phyloP scores from a whole-genome alignment of 1,284 basidiomycete genomes.

The Cerioporus squamosus region DNA sequence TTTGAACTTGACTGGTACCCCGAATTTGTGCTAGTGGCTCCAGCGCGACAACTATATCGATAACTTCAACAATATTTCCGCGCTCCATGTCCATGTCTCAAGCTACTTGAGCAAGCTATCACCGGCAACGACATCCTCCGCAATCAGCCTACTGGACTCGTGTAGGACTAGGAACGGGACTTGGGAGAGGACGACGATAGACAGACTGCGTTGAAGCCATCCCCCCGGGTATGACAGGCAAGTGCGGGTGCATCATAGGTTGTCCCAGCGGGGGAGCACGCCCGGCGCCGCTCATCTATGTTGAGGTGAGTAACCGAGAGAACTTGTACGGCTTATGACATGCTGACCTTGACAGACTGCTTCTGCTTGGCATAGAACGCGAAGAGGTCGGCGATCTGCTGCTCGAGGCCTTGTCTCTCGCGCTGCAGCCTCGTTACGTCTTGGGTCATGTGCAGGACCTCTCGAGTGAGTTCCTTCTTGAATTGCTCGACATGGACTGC shows the following conservation, averaged over 20 bases:
- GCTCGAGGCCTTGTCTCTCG: slow-evolving; percentile 74
- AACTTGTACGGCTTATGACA: background rate
- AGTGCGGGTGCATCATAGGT: background rate
- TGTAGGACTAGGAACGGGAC: slow-evolving; percentile 13
- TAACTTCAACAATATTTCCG: background rate
- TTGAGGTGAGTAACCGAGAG: background rate
- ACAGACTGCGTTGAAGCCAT: background rate
- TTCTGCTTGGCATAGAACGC: slow-evolving; percentile 75
- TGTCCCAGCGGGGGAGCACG: background rate
- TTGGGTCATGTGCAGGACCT: slow-evolving; percentile 74
- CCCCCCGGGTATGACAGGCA: slow-evolving; percentile 9
- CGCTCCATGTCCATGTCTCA: background rate
- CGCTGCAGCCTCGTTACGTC: slow-evolving; percentile 76
- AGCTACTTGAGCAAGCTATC: background rate
- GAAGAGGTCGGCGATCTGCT: slow-evolving; percentile 75
- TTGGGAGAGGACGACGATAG: slow-evolving; percentile 20
- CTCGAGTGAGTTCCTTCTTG: slow-evolving; percentile 76
- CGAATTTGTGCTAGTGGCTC: too few species aligned
- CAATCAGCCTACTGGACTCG: background rate
- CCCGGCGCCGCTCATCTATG: too few species aligned
- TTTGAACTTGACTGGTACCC: too few species aligned
- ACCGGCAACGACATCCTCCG: background rate
- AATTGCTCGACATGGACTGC: slow-evolving; percentile 84
- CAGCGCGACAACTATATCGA: too few species aligned
- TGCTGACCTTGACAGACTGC: slow-evolving; percentile 44